Conservation (phyloP, 2,329 filamentous ascomycete genomes). For the Epichloe coenophiala region DNA sequence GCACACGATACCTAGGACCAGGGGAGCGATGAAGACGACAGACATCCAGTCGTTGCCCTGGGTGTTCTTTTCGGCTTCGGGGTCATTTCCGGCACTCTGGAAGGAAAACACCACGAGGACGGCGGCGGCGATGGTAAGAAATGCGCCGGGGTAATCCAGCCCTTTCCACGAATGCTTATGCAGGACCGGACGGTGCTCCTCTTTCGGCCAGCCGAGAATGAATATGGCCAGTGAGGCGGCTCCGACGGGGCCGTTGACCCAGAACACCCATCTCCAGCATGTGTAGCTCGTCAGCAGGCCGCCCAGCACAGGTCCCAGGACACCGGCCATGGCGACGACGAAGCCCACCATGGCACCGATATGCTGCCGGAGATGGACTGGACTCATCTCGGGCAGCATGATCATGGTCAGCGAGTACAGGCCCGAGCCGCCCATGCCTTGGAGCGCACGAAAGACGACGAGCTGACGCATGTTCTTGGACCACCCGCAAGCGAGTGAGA, state of each 20-base stretch:
- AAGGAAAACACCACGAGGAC: slow-evolving; percentile 45
- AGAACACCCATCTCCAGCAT: slow-evolving; percentile 43
- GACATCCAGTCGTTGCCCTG: slow-evolving; percentile 27
- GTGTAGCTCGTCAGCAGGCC: slow-evolving; percentile 35
- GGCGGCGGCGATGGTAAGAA: slow-evolving; percentile 38
- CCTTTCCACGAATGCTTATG: slow-evolving; percentile 31
- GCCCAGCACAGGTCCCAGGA: slow-evolving; percentile 38
- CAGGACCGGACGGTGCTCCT: slow-evolving; percentile 23
- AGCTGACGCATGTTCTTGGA: slow-evolving; percentile 24
- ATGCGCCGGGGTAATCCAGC: slow-evolving; percentile 39
- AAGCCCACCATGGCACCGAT: slow-evolving; percentile 35
- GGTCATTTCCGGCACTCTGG: slow-evolving; percentile 30
- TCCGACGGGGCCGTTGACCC: slow-evolving; percentile 44
- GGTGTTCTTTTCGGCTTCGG: background rate
- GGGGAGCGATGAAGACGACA: slow-evolving; percentile 18
- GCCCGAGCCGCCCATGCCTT: slow-evolving; percentile 37
- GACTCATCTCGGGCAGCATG: slow-evolving; percentile 36
- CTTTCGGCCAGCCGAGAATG: slow-evolving; percentile 34
- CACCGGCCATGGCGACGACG: slow-evolving; percentile 33
- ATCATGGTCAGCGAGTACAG: slow-evolving; percentile 45
- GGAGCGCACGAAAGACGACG: slow-evolving; percentile 34
- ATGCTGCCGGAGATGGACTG: slow-evolving; percentile 24
- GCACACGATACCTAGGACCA: slow-evolving; percentile 15
- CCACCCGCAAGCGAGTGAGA: slow-evolving; percentile 40
- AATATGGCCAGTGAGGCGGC: slow-evolving; percentile 32